Conservation (phyloP, 2,329 filamentous ascomycete genomes). For the Exophiala calicioides region DNA sequence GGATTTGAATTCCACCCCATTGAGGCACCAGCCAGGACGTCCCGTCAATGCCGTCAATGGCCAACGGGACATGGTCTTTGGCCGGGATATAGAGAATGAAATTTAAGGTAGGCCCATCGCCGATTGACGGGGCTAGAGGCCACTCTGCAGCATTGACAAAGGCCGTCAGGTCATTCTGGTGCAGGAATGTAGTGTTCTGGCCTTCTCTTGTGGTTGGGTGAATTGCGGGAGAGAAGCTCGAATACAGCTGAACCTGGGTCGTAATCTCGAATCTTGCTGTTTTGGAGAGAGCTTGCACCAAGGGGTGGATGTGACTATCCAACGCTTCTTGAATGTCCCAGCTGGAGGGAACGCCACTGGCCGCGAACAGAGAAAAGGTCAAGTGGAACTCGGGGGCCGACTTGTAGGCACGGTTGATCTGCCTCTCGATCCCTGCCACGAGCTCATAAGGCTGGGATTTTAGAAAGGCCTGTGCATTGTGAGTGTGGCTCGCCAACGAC, state of each 20-base stretch:
- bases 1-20: constrained; percentile 79
- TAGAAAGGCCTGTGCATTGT: constrained; percentile 36
- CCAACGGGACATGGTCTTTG: constrained; percentile 61
- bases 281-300: constrained; percentile 73
- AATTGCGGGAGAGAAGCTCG: constrained; percentile 65
- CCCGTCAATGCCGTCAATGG: constrained; percentile 59
- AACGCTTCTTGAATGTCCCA: constrained; percentile 90
- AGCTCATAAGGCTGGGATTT: constrained; percentile 47
- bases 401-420: constrained; percentile 81
- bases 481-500: constrained; percentile 33
- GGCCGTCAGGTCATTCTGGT: constrained; percentile 82
- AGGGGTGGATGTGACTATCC: constrained; percentile 75
- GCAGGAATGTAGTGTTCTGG: constrained; percentile 48
- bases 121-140: constrained; percentile 93
- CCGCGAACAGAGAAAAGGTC: constrained; percentile 92
- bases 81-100: constrained; percentile 90
- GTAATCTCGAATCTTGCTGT: constrained; percentile 97
- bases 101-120: constrained; percentile 84
- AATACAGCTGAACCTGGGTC: constrained; percentile 93
- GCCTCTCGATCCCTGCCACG: constrained; percentile 62
- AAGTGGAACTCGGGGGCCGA: constrained; percentile 93
- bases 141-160: constrained; percentile 98
- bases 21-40: constrained; percentile 94
- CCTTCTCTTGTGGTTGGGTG: constrained; percentile 55
- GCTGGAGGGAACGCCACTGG: constrained; percentile 72